phyloP scores from a whole-genome alignment of 2,329 filamentous ascomycete species.

The Exophiala mesophila region DNA sequence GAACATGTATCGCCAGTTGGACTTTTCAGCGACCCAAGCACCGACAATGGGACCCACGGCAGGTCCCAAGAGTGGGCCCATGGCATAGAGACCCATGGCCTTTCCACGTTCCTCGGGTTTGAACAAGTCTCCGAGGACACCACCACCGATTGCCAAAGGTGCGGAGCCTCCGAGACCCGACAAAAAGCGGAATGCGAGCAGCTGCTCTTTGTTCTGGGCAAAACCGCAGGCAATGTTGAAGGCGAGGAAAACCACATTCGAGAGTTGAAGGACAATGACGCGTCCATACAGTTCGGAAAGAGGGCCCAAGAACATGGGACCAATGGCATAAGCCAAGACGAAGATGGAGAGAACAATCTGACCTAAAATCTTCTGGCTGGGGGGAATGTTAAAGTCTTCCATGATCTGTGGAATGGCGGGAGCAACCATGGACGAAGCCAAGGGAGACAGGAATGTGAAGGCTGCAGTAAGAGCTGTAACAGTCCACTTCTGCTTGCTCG shows the following conservation, averaged over 20 bases:
- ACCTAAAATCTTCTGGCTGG: constrained; percentile 37
- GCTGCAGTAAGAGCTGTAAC: constrained; percentile 51
- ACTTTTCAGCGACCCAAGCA: constrained; percentile 52
- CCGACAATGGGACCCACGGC: constrained; percentile 57
- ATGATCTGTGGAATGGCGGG: constrained; percentile 50
- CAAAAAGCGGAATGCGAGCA: constrained; percentile 57
- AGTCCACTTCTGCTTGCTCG: constrained; percentile 52
- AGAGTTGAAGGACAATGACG: constrained; percentile 49
- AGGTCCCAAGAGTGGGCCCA: constrained; percentile 29
- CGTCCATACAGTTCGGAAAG: constrained; percentile 56
- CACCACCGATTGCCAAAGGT: constrained; percentile 48
- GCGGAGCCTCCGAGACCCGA: constrained; percentile 57
- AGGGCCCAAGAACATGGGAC: constrained; percentile 50
- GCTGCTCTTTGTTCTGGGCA: constrained; percentile 48
- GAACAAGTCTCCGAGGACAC: constrained; percentile 34
- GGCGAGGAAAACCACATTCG: constrained; percentile 52
- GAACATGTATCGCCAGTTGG: constrained; percentile 29
- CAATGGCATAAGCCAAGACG: constrained; percentile 51
- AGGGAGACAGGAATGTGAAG: constrained; percentile 60
- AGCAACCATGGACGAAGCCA: constrained; percentile 59
- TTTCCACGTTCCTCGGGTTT: constrained; percentile 29
- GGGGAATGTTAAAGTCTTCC: constrained; percentile 48
- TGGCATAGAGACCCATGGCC: constrained; percentile 27
- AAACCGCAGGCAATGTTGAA: constrained; percentile 61
- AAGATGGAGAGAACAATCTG: constrained; percentile 54